phyloP scores from a whole-genome alignment of 352 stramenopile genomes.

The Globisporangium cystogenes region DNA sequence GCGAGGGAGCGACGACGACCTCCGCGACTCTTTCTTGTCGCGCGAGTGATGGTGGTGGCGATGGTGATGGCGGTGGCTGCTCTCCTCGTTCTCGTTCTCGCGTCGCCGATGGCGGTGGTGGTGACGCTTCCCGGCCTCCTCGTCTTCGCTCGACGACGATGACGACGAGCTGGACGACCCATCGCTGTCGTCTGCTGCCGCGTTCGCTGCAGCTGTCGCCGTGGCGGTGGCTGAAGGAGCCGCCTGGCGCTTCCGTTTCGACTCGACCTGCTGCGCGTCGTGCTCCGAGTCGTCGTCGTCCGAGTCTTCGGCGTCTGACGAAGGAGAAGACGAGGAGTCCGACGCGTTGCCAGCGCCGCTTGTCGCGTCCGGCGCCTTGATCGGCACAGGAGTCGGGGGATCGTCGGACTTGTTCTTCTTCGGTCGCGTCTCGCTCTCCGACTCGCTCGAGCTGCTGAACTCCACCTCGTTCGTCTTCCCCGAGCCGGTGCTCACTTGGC shows the following conservation, averaged over 20 bases:
- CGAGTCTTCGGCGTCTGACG: neutral
- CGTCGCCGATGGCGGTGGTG: slow-evolving; percentile 18
- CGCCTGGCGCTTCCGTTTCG: slow-evolving; percentile 15
- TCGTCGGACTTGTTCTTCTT: neutral
- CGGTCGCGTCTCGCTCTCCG: slow-evolving; percentile 16
- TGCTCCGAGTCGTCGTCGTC: slow-evolving; percentile 15
- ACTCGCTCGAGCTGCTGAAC: slow-evolving; percentile 41
- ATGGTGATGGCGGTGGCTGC: neutral
- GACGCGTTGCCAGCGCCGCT: slow-evolving; percentile 15
- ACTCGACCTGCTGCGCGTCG: slow-evolving; percentile 7
- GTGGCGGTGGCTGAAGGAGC: neutral
- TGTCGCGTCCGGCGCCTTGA: slow-evolving; percentile 7
- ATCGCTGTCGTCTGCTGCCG: slow-evolving; percentile 6
- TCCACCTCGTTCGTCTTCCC: slow-evolving; percentile 48
- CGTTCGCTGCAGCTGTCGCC: neutral
- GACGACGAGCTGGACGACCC: slow-evolving; percentile 5
- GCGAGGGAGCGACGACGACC: slow-evolving; percentile 30
- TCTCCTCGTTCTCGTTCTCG: slow-evolving; percentile 12
- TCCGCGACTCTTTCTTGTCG: slow-evolving; percentile 14
- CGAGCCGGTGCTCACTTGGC: slow-evolving; percentile 19
- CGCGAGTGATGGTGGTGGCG: slow-evolving; percentile 17
- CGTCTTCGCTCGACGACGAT: slow-evolving; percentile 11
- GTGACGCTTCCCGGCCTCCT: slow-evolving; percentile 7
- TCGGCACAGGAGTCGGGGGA: neutral
- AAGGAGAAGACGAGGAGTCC: slow-evolving; percentile 25